These are phyloP conservation scores for Tagetes patula DNA, from an alignment of 129 eudicot species.

Conservation along the genomic window DNA sequence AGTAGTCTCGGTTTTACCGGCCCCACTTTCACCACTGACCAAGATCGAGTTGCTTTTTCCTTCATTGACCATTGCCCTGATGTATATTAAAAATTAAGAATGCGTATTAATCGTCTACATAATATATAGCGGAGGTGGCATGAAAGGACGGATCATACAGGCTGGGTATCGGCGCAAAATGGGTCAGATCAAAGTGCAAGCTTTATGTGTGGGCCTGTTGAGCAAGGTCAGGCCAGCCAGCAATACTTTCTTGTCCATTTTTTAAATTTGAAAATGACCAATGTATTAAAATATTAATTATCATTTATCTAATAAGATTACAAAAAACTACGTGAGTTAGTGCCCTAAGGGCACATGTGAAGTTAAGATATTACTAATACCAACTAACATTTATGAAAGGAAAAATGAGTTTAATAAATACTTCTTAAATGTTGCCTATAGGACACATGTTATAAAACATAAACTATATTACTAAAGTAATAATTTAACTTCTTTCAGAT, in stretches of 20 bases:
- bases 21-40: conserved; percentile 99
- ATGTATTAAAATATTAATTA: background rate
- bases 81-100: conserved; percentile 26
- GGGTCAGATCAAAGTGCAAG: background rate
- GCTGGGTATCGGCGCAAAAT: conserved; percentile 4
- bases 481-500: background rate
- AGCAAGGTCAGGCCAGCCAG: background rate
- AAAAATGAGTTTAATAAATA: background rate
- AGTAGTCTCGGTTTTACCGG: conserved; percentile 98
- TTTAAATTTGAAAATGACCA: too few relatives aligned
- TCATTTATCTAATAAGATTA: background rate
- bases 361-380: background rate
- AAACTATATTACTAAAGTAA: background rate
- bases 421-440: background rate
- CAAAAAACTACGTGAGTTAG: background rate
- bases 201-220: background rate
- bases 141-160: background rate
- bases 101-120: conserved; percentile 18
- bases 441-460: background rate
- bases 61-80: conserved; percentile 93
- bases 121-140: background rate
- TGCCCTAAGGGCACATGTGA: background rate
- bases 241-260: background rate
- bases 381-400: background rate
- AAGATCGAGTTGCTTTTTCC: conserved; percentile 87